Evolutionary conservation across 768 basidiomycete genomes (phyloP), one percentile per base, ranked within the genome.

Genomic region (Hirschioporus abietinus): DNA sequence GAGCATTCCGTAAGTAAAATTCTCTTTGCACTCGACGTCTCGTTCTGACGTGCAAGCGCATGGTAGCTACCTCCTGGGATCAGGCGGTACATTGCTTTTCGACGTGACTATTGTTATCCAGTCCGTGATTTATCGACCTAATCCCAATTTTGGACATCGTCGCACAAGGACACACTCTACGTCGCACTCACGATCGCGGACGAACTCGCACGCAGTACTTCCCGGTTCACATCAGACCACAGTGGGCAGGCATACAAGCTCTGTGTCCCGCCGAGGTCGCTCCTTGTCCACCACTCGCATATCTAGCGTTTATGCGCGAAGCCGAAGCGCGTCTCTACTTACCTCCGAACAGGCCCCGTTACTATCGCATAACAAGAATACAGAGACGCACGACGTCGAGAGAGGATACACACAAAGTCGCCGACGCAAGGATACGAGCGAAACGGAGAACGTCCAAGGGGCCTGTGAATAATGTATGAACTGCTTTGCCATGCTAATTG

Each of bases 21-120:
- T 1, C 42, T 7, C 58, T 62, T 57, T 7, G 35, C 42, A 15
- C 34, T 10, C 18, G 17, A 66, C 4, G 27, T n/a, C 12, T 63
- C 35, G 35, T 27, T 65, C 8, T 35, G 1, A 36, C 30, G 12
- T 60, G 20, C 42, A 12, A 8, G 18, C 57, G 35, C 34, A 17
- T 36, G n/a, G n/a, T 68, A 93, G 92, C 63, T 98, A 95, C 74
- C 82, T 99, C 0, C 79, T 99, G 1, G 96, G 96, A 35, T 95
- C 93, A 66, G 95, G 86, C 57, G 97, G 97, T 1, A 98, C 96
- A 0, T 85, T 99, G 20, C 77, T 94, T 70, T 99, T 98, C 75
- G 97, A 99, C 75, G 78, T 98, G 35, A 91, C 91, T 6, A 98
- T 99, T 73, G 88, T 99, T 65, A 75, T 83, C 10, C 97, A 99